phyloP scores from a whole-genome alignment of 2,329 filamentous ascomycete genomes.

The Calonectria henricotiae region DNA sequence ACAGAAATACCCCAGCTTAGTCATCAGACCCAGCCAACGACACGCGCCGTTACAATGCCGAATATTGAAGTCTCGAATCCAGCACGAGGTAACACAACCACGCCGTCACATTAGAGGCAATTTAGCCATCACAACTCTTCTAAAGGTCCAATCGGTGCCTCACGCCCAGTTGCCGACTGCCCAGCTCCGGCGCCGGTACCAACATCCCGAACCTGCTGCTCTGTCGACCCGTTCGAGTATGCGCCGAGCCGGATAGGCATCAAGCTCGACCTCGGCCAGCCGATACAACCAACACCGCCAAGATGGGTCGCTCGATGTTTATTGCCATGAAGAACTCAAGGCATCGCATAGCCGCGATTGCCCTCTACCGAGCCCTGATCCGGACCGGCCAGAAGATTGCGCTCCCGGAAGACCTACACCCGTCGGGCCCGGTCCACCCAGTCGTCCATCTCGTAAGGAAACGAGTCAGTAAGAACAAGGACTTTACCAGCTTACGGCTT shows the following conservation, averaged over 20 bases:
- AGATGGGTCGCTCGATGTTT: constrained; percentile 57
- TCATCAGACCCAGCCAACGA: constrained; percentile 22
- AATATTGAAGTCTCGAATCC: constrained; percentile 21
- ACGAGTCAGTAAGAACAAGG: constrained; percentile 74
- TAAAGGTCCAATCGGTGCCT: not conserved
- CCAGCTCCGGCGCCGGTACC: constrained; percentile 3
- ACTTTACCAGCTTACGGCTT: constrained; percentile 73
- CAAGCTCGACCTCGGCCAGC: constrained; percentile 3
- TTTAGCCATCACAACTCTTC: constrained; percentile 10
- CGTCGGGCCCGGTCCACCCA: constrained; percentile 58
- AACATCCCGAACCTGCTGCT: constrained; percentile 3
- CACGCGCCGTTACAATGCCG: not conserved
- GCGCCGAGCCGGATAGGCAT: constrained; percentile 28
- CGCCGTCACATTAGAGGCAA: constrained; percentile 2
- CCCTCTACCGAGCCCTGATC: constrained; percentile 81
- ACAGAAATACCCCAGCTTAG: constrained; percentile 17
- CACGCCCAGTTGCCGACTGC: not conserved
- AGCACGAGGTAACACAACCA: not conserved
- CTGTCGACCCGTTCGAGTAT: constrained; percentile 30
- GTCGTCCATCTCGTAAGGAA: constrained; percentile 74
- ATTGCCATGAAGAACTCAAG: constrained; percentile 68
- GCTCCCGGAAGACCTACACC: constrained; percentile 64
- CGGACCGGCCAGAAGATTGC: constrained; percentile 70
- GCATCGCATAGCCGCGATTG: constrained; percentile 74
- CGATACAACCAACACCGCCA: not conserved